Evolutionary conservation across 768 basidiomycete genomes (phyloP).

Genomic region (Termitomyces eurrhizus): DNA sequence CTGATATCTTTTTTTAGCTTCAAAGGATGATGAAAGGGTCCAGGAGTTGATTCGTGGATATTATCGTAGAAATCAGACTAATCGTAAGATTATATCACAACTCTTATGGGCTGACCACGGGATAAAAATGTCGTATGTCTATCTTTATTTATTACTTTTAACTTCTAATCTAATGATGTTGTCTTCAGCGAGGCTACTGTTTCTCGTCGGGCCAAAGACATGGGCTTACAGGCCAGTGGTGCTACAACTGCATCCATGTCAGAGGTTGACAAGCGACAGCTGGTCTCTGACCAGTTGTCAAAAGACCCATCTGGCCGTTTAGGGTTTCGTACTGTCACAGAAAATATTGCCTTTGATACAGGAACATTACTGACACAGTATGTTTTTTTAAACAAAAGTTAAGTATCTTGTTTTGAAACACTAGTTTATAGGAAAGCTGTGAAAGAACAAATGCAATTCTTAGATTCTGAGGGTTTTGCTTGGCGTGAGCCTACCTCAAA

Average conservation of each 20-base stretch:
- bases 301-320: constrained; percentile 26
- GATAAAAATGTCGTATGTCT: constrained; percentile 23
- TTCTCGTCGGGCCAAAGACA: constrained; percentile 18
- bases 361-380: constrained; percentile 23
- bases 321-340: constrained; percentile 24
- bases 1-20: constrained; percentile 13
- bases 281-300: constrained; percentile 29
- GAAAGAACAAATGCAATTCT: constrained; percentile 16
- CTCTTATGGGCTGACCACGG: constrained; percentile 20
- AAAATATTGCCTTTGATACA: constrained; percentile 7
- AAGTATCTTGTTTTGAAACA: too few relatives aligned
- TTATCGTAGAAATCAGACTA: constrained; percentile 23
- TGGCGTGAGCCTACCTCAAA: constrained; percentile 20
- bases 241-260: constrained; percentile 20
- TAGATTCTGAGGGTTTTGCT: constrained; percentile 22
- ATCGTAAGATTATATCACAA: constrained; percentile 21
- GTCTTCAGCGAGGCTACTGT: constrained; percentile 23
- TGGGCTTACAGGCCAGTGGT: constrained; percentile 24
- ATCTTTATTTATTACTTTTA: too few relatives aligned
- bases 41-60: constrained; percentile 18
- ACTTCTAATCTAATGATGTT: too few relatives aligned
- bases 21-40: constrained; percentile 20
- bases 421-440: background rate
- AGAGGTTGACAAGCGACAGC: constrained; percentile 23
- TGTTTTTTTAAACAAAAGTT: too few relatives aligned